Evolutionary conservation across 768 basidiomycete species (phyloP), one percentile per base, ranked within the genome.

Genomic region (Ramaria sp.): DNA sequence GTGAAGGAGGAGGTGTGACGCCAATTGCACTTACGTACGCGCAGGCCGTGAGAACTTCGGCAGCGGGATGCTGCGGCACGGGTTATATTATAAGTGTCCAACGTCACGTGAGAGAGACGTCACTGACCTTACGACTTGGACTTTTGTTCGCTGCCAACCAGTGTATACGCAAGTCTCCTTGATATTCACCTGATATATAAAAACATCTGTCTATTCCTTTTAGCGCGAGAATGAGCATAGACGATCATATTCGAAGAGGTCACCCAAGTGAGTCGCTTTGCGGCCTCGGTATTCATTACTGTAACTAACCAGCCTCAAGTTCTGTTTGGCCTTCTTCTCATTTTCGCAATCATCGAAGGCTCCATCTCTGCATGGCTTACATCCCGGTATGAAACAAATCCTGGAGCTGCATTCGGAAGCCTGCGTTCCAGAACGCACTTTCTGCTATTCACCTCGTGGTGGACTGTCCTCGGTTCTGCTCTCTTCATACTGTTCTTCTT

Each of bases 341-440:
- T 83, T 46, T 80, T 85, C 67, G 75, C 76, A 33, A 77, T 85
- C 62, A 79, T 89, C 60, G 80, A 86, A 73, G 86, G 83, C 53
- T 17, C 72, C 62, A 79, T 88, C 60, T 75, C 89, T 3, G 83
- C 87, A 4, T 91, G 84, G 80, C 74, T 92, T 45, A 76, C 78
- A 7, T 71, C 82, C 13, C 74, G 71, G 45, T 91, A 80, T 72
- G 80, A 83, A 67, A 56, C 68, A 30, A 72, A 76, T 60, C 73
- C 79, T 68, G 75, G 85, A 71, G 78, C 72, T 65, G 71, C 70
- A 53, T 76, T 65, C 59, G 58, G 61, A 11, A 65, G 72, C 33
- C 77, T 82, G 60, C 79, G 80, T 45, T 80, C 84, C 63, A 78
- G 84, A 48, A 79, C 84, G 1, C 76, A 79, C 37, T 88, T 80